Conservation (phyloP, 306 rosid genomes). For the Medicago lupulina region DNA sequence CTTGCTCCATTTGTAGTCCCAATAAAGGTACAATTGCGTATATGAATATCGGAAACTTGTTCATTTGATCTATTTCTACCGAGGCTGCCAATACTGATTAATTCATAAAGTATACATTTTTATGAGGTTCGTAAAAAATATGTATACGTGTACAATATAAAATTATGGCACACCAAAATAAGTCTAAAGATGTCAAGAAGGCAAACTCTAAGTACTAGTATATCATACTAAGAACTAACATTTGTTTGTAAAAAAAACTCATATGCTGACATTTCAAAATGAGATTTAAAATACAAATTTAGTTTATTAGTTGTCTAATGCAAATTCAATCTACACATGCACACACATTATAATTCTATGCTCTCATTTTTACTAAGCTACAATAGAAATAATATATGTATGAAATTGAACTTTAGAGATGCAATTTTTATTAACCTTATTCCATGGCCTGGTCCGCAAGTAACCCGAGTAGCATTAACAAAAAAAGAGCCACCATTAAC, state of each 20-base stretch:
- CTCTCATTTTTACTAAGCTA: too few relatives aligned
- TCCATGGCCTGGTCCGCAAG: conserved; percentile 62
- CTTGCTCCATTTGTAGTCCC: conserved; percentile 52
- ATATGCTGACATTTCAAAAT: neutral
- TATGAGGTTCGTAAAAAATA: neutral
- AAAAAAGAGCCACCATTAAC: conserved; percentile 35
- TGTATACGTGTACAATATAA: neutral
- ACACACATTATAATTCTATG: too few relatives aligned
- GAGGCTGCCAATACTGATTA: conserved; percentile 54
- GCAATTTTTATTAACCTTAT: conserved; percentile 45
- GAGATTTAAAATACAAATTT: neutral
- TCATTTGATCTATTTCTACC: neutral
- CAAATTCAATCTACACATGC: too few relatives aligned
- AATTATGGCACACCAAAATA: neutral
- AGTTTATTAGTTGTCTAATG: too few relatives aligned
- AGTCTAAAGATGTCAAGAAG: neutral
- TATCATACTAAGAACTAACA: too few relatives aligned
- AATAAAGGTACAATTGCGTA: conserved; percentile 38
- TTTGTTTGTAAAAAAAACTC: neutral
- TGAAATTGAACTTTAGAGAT: neutral
- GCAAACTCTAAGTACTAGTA: neutral
- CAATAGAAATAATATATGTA: too few relatives aligned
- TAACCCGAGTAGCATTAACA: conserved; percentile 43
- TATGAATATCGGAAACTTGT: conserved; percentile 45
- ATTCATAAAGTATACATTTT: neutral